Conservation (phyloP, 768 basidiomycete genomes). For the Stropharia rugosoannulata region DNA sequence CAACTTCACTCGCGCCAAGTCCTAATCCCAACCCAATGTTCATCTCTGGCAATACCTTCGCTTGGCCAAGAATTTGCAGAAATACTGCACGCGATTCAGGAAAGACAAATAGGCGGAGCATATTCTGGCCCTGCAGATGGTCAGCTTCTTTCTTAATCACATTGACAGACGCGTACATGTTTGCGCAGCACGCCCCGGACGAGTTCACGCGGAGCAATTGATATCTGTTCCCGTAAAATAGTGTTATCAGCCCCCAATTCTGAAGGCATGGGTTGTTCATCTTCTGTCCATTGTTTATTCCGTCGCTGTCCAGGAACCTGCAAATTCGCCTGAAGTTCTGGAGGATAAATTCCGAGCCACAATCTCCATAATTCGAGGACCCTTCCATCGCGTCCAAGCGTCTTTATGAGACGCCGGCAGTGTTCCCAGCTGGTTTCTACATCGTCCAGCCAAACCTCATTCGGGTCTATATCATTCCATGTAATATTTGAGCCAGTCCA, state of each 20-base stretch:
- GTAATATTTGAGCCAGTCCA: constrained; percentile 17
- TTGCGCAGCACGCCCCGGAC: constrained; percentile 51
- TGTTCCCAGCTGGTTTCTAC: constrained; percentile 58
- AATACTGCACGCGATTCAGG: constrained; percentile 76
- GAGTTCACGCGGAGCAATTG: constrained; percentile 35
- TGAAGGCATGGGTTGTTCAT: constrained; percentile 32
- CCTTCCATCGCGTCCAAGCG: constrained; percentile 62
- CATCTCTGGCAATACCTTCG: constrained; percentile 40
- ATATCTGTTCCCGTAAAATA: constrained; percentile 19
- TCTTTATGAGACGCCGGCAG: constrained; percentile 50
- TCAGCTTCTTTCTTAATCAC: constrained; percentile 10
- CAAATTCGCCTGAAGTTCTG: constrained; percentile 22
- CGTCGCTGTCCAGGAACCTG: constrained; percentile 18
- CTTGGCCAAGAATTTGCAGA: constrained; percentile 49
- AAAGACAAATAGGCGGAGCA: constrained; percentile 64
- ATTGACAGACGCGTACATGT: constrained; percentile 47
- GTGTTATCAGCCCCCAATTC: constrained; percentile 23
- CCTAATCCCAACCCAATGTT: constrained; percentile 27
- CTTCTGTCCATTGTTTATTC: constrained; percentile 47
- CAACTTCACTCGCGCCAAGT: constrained; percentile 40
- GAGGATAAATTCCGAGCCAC: constrained; percentile 57
- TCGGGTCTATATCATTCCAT: constrained; percentile 26
- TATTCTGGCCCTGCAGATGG: constrained; percentile 45
- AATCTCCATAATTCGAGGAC: constrained; percentile 74
- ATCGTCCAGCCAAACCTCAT: constrained; percentile 55